Evolutionary conservation across 805 yeast genomes (phyloP).

Genomic region (Naumovozyma dairenensis): DNA sequence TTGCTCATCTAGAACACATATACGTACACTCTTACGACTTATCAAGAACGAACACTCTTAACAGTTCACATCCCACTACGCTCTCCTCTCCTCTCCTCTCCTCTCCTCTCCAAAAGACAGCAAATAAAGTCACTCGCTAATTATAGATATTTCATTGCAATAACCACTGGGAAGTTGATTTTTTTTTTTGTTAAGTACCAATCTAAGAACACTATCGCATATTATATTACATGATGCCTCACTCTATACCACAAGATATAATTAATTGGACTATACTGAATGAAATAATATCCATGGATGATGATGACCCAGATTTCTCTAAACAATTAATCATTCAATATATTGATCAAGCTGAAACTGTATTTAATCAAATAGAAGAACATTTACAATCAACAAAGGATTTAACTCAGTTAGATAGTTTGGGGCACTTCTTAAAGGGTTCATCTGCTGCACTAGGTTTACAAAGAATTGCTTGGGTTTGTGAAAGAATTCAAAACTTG

Average conservation of each 20-base stretch:
- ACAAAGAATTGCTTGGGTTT: constrained; percentile 68
- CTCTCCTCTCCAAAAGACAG: too few species aligned
- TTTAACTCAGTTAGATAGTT: constrained; percentile 51
- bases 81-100: too few species aligned
- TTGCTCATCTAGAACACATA: too few species aligned
- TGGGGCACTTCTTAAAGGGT: constrained; percentile 93
- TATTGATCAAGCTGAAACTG: constrained; percentile 79
- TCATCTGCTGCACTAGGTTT: constrained; percentile 92
- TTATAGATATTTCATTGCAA: too few species aligned
- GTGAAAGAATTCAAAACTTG: constrained; percentile 88
- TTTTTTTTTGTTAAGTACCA: too few species aligned
- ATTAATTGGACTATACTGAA: constrained; percentile 84
- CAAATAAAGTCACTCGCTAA: too few species aligned
- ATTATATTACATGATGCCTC: too few species aligned
- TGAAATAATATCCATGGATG: constrained; percentile 90
- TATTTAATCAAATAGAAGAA: constrained; percentile 60
- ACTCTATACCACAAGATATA: constrained; percentile 39
- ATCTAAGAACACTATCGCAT: too few species aligned
- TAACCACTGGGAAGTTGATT: too few species aligned
- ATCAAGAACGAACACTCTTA: too few species aligned
- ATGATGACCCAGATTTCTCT: constrained; percentile 88
- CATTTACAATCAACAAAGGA: constrained; percentile 31
- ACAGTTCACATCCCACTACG: too few species aligned
- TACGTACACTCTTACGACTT: too few species aligned
- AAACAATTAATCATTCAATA: constrained; percentile 69